Base-by-base conservation (phyloP, 2,329 filamentous ascomycete genomes). In the Chaetomium sp. region DNA sequence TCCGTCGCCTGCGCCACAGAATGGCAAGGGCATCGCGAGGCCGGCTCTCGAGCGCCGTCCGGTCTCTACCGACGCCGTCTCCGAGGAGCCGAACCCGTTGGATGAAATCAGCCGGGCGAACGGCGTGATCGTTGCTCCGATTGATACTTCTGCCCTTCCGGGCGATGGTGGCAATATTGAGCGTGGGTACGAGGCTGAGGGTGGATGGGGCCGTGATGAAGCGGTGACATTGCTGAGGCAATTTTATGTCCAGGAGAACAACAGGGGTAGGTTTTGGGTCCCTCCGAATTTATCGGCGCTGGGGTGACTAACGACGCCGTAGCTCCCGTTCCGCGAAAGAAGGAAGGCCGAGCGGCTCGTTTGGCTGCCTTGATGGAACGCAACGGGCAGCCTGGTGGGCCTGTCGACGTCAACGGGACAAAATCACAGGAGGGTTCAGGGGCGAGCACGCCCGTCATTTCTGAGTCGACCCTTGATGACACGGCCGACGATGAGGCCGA, bases 241-340 rank as follows among this genome's bases (percentile, higher is more conserved):
- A 57, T 99, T 99, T 72, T 99, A 99, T 70, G 89, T 99, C 36
- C 94, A 99, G 72, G 91, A 99, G 72, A 99, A 99, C 71, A 90
- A 89, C 61, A 88, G 94, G 78, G 89, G 88, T 89, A 74, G 65
- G 76, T 66, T 5, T 7, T 19, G 3, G 7, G 3, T 3, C 12
- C 6, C 8, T 12, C 8, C 9, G 12, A 4, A 8, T 19, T n/a
- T 14, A 5, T 9, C 3, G 3, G 4, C 14, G 42, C 47, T 42
- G 33, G n/a, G 37, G 27, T 50, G n/a, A 35, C 32, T 51, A 10
- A 52, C 19, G 19, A 42, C 6, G 6, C 10, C 11, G 12, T 52
- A 77, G 76, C 77, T 10, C 78, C 78, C 5, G 73, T 79, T 10
- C 78, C 78, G 35, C 72, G 78, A 45, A 80, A 80, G 68, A 80